These are phyloP conservation scores for Helenozyma baotianmanensis DNA, from an alignment of 805 yeast genomes.

Conservation along the genomic window DNA sequence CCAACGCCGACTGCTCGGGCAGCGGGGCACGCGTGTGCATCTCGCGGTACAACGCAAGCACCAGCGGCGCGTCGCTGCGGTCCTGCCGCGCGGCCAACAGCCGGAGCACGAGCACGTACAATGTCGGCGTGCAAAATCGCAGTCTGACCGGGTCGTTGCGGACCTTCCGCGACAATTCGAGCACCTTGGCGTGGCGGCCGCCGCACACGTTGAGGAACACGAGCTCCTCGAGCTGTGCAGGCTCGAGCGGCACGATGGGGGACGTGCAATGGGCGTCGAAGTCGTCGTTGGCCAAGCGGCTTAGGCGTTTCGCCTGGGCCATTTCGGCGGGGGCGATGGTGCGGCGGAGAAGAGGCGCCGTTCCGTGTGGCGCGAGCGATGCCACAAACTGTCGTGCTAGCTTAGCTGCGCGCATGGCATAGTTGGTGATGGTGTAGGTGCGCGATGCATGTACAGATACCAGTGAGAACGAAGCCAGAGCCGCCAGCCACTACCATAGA, in stretches of 20 bases:
- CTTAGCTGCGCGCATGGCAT: too few species aligned
- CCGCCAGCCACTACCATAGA: too few species aligned
- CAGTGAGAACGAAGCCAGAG: too few species aligned
- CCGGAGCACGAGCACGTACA: constrained; percentile 10
- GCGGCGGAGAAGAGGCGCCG: too few species aligned
- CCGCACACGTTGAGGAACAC: constrained; percentile 5
- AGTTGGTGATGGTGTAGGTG: too few species aligned
- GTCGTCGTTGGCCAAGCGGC: too few species aligned
- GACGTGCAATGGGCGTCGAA: too few species aligned
- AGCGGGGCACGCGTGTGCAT: not conserved
- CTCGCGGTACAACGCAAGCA: constrained; percentile 8
- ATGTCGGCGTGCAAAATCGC: constrained; percentile 1
- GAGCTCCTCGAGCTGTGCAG: not conserved
- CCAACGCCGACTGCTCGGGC: constrained; percentile 4
- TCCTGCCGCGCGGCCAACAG: constrained; percentile 9
- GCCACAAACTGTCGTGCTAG: too few species aligned
- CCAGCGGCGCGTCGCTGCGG: constrained; percentile 2
- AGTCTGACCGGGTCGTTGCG: constrained; percentile 5
- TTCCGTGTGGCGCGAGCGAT: too few species aligned
- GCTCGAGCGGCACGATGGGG: not conserved
- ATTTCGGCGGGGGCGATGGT: too few species aligned
- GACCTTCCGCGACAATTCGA: constrained; percentile 8
- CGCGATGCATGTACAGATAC: too few species aligned
- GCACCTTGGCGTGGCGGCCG: constrained; percentile 5
- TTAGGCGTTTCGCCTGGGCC: too few species aligned